A percentile compares a stretch with the other conserved stretches of the same genome.
Conservation (phyloP, 495 filamentous ascomycete genomes). For the Penicillium crystallinum region DNA sequence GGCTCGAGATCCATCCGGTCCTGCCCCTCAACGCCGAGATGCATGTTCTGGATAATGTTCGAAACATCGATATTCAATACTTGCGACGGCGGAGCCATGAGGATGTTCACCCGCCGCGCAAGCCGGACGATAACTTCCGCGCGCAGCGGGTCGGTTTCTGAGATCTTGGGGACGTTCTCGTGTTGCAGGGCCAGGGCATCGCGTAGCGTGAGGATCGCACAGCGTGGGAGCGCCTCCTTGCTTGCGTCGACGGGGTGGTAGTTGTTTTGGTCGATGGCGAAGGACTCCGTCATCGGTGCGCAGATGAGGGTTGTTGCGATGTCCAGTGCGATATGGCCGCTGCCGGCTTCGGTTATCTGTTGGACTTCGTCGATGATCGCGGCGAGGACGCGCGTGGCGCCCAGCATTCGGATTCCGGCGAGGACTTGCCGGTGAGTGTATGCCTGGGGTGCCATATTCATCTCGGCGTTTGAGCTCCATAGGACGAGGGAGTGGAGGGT, state of each 20-base stretch:
- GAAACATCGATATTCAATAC: conserved; percentile 37
- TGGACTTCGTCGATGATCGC: conserved; percentile 69
- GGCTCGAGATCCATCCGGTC: conserved; percentile 33
- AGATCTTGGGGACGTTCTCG: conserved; percentile 56
- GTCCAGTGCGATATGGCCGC: conserved; percentile 64
- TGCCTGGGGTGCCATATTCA: conserved; percentile 61
- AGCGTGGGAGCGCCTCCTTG: conserved; percentile 36
- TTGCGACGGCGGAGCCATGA: conserved; percentile 37
- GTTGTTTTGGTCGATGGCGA: conserved; percentile 39
- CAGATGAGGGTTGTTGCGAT: conserved; percentile 68
- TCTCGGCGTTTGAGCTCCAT: conserved; percentile 64
- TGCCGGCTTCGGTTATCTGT: conserved; percentile 45
- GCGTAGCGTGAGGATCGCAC: conserved; percentile 51
- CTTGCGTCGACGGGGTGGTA: conserved; percentile 37
- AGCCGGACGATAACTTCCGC: conserved; percentile 75
- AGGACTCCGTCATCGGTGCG: conserved; percentile 55
- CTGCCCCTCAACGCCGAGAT: conserved; percentile 32
- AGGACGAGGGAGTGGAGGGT: conserved; percentile 63
- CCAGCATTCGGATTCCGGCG: conserved; percentile 61
- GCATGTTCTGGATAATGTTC: conserved; percentile 40
- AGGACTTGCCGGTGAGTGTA: conserved; percentile 79
- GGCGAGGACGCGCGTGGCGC: conserved; percentile 56
- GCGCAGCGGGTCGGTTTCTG: conserved; percentile 53
- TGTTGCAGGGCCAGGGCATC: conserved; percentile 63
- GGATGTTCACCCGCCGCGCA: conserved; percentile 66